Conservation (phyloP, 768 basidiomycete species). For the Tricholoma hemisulphureum region DNA sequence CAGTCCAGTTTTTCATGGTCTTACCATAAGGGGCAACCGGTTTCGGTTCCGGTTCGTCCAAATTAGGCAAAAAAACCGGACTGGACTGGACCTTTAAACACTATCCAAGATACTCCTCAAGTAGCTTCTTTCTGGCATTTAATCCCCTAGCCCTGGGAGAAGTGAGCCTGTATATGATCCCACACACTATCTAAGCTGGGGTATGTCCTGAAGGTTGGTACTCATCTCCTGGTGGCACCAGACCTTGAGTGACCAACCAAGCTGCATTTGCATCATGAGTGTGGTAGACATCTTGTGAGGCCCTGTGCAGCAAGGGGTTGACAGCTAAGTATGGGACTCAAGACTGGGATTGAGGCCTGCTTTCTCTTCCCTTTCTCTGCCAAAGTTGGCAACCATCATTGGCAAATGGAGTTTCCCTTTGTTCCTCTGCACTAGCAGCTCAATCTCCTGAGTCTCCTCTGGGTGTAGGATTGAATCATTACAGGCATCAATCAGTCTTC, state of each 20-base stretch:
- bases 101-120: neutral
- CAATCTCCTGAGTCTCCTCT: neutral
- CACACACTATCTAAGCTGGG: neutral
- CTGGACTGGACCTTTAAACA: too few species aligned
- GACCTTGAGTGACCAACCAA: neutral
- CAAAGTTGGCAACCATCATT: neutral
- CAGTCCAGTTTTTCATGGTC: too few species aligned
- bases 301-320: neutral
- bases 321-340: neutral
- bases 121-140: neutral
- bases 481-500: neutral
- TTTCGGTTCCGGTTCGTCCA: too few species aligned
- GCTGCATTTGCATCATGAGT: neutral
- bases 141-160: neutral
- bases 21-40: too few species aligned
- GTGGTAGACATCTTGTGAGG: neutral
- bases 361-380: neutral
- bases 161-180: neutral
- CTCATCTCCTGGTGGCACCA: neutral
- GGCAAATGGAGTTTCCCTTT: neutral
- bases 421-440: neutral
- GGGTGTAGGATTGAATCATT: too few species aligned
- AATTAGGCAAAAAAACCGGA: too few species aligned
- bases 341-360: neutral
- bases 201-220: neutral